These are phyloP conservation scores for Chaetothyriales sp. DNA, from an alignment of 2,329 filamentous ascomycete genomes.

Conservation along the genomic window DNA sequence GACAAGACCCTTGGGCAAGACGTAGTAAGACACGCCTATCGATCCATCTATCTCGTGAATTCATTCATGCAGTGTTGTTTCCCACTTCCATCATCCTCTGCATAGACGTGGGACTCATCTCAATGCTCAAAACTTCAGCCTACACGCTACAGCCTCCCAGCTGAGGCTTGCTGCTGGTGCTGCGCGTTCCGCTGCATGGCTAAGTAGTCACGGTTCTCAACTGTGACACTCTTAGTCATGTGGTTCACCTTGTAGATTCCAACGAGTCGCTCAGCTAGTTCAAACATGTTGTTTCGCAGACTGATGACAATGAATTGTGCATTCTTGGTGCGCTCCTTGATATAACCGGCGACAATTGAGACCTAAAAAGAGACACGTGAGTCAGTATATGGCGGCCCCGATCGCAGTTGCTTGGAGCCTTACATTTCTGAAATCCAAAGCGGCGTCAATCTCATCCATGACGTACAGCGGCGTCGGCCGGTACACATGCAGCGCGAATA, in stretches of 20 bases:
- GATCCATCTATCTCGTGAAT: not conserved
- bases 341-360: constrained; percentile 95
- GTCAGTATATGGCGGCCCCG: constrained; percentile 6
- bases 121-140: too few species aligned
- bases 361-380: constrained; percentile 41
- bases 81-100: not conserved
- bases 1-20: too few species aligned
- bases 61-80: not conserved
- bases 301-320: constrained; percentile 99
- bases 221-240: constrained; percentile 87
- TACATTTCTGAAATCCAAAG: constrained; percentile 93
- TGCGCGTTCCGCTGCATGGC: constrained; percentile 7
- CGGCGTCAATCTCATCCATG: constrained; percentile 99
- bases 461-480: constrained; percentile 96
- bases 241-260: constrained; percentile 99
- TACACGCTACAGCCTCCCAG: not conserved
- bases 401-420: constrained; percentile 30
- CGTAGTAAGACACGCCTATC: too few species aligned
- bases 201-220: constrained; percentile 65
- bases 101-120: not conserved
- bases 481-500: constrained; percentile 97
- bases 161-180: not conserved
- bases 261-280: constrained; percentile 84
- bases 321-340: constrained; percentile 98
- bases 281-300: constrained; percentile 98